These are phyloP conservation scores for Peltaster fructicola DNA, from an alignment of 2,329 filamentous ascomycete species.

Conservation along the genomic window DNA sequence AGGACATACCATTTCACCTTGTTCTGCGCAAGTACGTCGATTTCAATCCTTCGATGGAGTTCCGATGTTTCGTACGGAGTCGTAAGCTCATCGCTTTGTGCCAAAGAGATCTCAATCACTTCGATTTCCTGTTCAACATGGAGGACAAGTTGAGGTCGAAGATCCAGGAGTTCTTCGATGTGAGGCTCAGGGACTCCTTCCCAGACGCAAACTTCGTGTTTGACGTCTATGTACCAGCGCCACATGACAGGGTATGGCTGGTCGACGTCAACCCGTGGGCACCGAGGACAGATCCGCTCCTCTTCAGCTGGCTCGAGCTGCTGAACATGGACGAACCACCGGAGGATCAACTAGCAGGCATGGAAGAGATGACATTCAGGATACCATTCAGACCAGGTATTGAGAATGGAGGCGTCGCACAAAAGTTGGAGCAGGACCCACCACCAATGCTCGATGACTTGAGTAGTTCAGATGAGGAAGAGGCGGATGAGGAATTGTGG, in stretches of 20 bases:
- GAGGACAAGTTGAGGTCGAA: constrained; percentile 47
- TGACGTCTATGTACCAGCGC: constrained; percentile 73
- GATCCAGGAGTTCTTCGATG: constrained; percentile 61
- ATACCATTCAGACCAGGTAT: constrained; percentile 2
- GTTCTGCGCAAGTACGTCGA: constrained; percentile 70
- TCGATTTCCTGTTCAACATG: constrained; percentile 60
- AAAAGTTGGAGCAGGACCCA: too few species aligned
- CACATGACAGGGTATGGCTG: constrained; percentile 61
- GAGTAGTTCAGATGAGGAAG: constrained; percentile 25
- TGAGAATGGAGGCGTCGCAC: background rate
- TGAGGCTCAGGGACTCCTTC: constrained; percentile 57
- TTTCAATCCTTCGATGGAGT: constrained; percentile 80
- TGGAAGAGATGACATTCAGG: constrained; percentile 5
- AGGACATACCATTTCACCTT: constrained; percentile 55
- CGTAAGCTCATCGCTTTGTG: constrained; percentile 64
- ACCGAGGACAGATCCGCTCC: constrained; percentile 64
- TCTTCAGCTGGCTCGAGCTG: constrained; percentile 83
- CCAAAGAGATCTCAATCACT: constrained; percentile 81
- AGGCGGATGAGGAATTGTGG: constrained; percentile 38
- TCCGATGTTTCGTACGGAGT: constrained; percentile 84
- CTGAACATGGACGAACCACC: constrained; percentile 48
- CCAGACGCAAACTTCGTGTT: constrained; percentile 73
- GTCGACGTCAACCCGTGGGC: constrained; percentile 97
- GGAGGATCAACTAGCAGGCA: constrained; percentile 15
- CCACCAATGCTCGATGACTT: too few species aligned